Base-by-base conservation (phyloP, 768 basidiomycete genomes). In the Tremella fuciformis region DNA sequence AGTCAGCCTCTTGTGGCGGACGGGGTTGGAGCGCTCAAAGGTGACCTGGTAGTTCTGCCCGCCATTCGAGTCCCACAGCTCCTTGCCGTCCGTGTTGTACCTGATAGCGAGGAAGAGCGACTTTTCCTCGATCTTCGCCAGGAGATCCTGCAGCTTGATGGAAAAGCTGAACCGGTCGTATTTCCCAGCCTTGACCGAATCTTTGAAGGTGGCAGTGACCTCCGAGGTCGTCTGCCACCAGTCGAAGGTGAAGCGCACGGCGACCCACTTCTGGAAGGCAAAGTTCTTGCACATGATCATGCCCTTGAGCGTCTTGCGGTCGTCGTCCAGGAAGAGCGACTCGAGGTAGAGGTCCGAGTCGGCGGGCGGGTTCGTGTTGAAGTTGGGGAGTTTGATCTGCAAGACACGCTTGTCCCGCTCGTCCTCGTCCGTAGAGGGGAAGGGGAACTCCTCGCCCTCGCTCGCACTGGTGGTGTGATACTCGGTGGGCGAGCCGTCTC, bases 181-280 rank as follows among this genome's bases (percentile, higher is more conserved):
- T 66, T 63, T 52, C 9, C 74, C 74, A 9, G 69, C 75, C 58
- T 71, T 65, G 53, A 77, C 64, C 8, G 70, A 75, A 57, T 83
- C 81, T 16, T 83, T 77, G 74, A 89, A 87, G 50, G 83, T 84
- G 22, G 86, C 93, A 0, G 86, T 84, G 58, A 96, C 89, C 77
- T 98, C 94, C 76, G 87, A 88, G 58, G 90, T 93, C 48, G 94
- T 99, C 76, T 91, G 90, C 94, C 94, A 98, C 65, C 81, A 82
- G 74, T 98, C 94, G 66, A 93, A 83, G 1, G 94, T 97, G 77
- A 96, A 98, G 25, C 94, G 84, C 22, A 91, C 84, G 8, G 85
- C 87, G 53, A 98, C 82, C 81, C 84, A 84, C 79, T 97, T 98
- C 68, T 87, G 81, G 78, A 85, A 98, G 7, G 90, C 84, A 50